These are phyloP conservation scores for Podaxis pistillaris DNA, from an alignment of 768 basidiomycete genomes.

Conservation along the genomic window DNA sequence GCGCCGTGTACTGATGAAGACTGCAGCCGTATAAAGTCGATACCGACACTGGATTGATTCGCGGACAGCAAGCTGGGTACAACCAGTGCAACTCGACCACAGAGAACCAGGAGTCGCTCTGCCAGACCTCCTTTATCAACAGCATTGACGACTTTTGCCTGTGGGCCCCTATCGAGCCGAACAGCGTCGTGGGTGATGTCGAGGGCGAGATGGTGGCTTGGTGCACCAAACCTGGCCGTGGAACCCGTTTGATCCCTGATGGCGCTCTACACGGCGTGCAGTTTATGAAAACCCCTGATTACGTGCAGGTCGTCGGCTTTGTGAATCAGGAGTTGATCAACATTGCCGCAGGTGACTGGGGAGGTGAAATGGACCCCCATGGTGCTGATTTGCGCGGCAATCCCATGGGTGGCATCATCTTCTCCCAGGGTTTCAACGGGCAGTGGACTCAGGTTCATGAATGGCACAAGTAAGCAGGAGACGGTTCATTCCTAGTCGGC, in stretches of 20 bases:
- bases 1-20: neutral
- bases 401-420: conserved; percentile 57
- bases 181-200: conserved; percentile 60
- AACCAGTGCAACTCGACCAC: conserved; percentile 70
- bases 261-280: conserved; percentile 68
- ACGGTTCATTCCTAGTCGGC: conserved; percentile 14
- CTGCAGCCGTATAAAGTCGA: conserved; percentile 35
- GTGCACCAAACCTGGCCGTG: conserved; percentile 70
- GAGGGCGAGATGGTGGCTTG: conserved; percentile 77
- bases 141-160: conserved; percentile 63
- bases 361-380: conserved; percentile 79
- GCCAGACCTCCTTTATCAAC: conserved; percentile 64
- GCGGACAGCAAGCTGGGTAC: conserved; percentile 56
- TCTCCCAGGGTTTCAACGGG: conserved; percentile 20
- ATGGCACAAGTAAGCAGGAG: conserved; percentile 49
- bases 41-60: conserved; percentile 28
- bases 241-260: conserved; percentile 67
- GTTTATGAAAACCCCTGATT: conserved; percentile 58
- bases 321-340: conserved; percentile 58
- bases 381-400: conserved; percentile 63
- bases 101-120: conserved; percentile 49
- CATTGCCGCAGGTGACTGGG: conserved; percentile 52
- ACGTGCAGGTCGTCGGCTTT: conserved; percentile 64
- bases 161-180: conserved; percentile 54
- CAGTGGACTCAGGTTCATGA: conserved; percentile 46